Evolutionary conservation across 805 yeast species (phyloP).

Genomic region (Pachysolen tannophilus): DNA sequence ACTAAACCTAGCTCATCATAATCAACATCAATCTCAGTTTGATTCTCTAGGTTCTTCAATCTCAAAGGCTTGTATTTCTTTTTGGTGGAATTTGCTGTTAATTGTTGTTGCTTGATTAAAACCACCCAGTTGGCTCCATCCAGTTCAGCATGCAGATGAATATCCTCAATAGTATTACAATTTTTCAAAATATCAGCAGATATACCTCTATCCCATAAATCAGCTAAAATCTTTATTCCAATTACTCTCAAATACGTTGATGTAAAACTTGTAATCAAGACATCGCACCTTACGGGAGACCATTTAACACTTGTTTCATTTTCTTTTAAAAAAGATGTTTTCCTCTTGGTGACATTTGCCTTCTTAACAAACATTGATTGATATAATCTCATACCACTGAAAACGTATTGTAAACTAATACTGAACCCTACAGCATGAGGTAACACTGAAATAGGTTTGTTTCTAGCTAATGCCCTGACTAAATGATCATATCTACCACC

Average conservation of each 20-base stretch:
- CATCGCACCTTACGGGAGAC: slow-evolving; percentile 68
- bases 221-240: slow-evolving; percentile 55
- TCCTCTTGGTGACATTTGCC: slow-evolving; percentile 14
- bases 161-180: slow-evolving; percentile 51
- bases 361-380: slow-evolving; percentile 26
- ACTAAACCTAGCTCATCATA: slow-evolving; percentile 52
- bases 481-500: slow-evolving; percentile 91
- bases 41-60: slow-evolving; percentile 52
- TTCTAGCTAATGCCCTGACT: slow-evolving; percentile 56
- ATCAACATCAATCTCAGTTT: slow-evolving; percentile 66
- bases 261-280: slow-evolving; percentile 65
- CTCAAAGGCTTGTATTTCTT: slow-evolving; percentile 69
- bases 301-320: slow-evolving; percentile 30
- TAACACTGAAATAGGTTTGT: slow-evolving; percentile 21
- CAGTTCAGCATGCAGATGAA: slow-evolving; percentile 48
- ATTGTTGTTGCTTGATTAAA: slow-evolving; percentile 61
- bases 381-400: slow-evolving; percentile 40
- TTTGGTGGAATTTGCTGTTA: slow-evolving; percentile 20
- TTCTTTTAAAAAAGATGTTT: slow-evolving; percentile 26
- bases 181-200: slow-evolving; percentile 60
- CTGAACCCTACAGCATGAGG: slow-evolving; percentile 81
- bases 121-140: slow-evolving; percentile 77
- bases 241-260: slow-evolving; percentile 45
- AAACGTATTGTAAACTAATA: slow-evolving; percentile 63
- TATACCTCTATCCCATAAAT: slow-evolving; percentile 72